Percentiles rank a stretch among this genome's conserved stretches.
Evolutionary conservation across 768 basidiomycete genomes (phyloP).

Genomic region (Galerina sulciceps): DNA sequence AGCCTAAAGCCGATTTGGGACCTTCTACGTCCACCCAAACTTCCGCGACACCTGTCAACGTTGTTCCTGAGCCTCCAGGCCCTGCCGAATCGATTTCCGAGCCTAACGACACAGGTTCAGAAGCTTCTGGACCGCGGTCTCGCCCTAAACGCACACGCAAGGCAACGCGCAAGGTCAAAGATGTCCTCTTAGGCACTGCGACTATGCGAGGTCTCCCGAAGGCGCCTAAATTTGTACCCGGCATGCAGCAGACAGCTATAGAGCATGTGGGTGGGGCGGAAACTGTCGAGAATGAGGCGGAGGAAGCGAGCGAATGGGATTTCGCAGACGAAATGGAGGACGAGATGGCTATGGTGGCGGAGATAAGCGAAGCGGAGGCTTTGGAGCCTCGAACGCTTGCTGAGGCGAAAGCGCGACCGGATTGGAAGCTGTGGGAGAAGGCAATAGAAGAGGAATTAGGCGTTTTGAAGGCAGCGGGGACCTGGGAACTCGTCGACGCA

Average conservation of each 20-base stretch:
- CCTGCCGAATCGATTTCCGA: too few relatives aligned
- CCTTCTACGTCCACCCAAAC: neutral
- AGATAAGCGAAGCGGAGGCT: constrained; percentile 29
- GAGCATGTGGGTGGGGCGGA: neutral
- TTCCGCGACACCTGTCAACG: neutral
- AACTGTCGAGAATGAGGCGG: constrained; percentile 14
- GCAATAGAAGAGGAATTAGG: constrained; percentile 18
- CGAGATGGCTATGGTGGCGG: constrained; percentile 26
- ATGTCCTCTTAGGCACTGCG: constrained; percentile 3
- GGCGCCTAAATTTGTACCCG: neutral
- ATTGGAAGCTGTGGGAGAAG: constrained; percentile 30
- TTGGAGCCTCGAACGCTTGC: constrained; percentile 22
- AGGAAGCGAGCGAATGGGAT: constrained; percentile 17
- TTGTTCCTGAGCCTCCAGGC: neutral
- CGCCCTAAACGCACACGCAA: neutral
- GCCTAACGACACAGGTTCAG: too few relatives aligned
- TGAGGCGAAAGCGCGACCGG: constrained; percentile 25
- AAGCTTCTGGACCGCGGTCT: too few relatives aligned
- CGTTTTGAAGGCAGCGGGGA: constrained; percentile 26
- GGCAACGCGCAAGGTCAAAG: constrained; percentile 1
- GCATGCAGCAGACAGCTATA: constrained; percentile 13
- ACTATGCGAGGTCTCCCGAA: neutral
- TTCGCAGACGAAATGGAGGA: constrained; percentile 13
- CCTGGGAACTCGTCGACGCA: constrained; percentile 31
- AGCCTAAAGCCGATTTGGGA: too few relatives aligned